Conservation (phyloP, 2,329 filamentous ascomycete genomes). For the Nemania sp. region DNA sequence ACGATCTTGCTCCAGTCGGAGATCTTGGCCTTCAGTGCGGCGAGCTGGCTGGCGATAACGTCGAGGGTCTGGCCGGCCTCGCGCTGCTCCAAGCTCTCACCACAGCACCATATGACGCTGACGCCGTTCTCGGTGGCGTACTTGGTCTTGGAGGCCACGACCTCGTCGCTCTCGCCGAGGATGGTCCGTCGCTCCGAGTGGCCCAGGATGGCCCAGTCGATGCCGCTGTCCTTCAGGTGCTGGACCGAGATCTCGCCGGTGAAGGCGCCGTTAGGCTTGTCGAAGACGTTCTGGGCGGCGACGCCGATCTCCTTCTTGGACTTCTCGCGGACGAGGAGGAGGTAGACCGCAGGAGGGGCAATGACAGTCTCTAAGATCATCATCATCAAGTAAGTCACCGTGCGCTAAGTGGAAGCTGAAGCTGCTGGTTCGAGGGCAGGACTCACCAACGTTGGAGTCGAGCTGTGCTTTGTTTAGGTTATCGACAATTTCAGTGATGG, state of each 20-base stretch:
- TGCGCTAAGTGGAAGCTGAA: neutral
- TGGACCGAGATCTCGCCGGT: slow-evolving; percentile 95
- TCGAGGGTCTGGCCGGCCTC: slow-evolving; percentile 87
- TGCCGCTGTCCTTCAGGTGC: slow-evolving; percentile 88
- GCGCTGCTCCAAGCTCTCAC: slow-evolving; percentile 93
- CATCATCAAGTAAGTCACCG: slow-evolving; percentile 33
- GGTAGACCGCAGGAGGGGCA: slow-evolving; percentile 90
- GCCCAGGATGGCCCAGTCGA: slow-evolving; percentile 91
- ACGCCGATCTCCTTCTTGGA: slow-evolving; percentile 83
- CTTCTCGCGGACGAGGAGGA: slow-evolving; percentile 84
- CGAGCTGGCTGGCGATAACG: slow-evolving; percentile 86
- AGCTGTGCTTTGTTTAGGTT: slow-evolving; percentile 89
- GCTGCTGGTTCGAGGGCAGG: slow-evolving; percentile 31
- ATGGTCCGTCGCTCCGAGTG: slow-evolving; percentile 96
- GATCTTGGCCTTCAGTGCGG: slow-evolving; percentile 80
- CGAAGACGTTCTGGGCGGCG: slow-evolving; percentile 95
- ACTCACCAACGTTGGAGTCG: slow-evolving; percentile 78
- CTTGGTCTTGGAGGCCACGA: slow-evolving; percentile 95
- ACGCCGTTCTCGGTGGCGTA: slow-evolving; percentile 87
- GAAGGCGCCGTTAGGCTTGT: slow-evolving; percentile 96
- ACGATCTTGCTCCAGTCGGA: slow-evolving; percentile 94
- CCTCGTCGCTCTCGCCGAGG: slow-evolving; percentile 85
- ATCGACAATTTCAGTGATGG: slow-evolving; percentile 90
- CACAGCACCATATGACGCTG: slow-evolving; percentile 95
- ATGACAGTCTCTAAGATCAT: slow-evolving; percentile 84